phyloP scores from a whole-genome alignment of 1,139 yeast genomes.

The Zygosaccharomyces sapae region DNA sequence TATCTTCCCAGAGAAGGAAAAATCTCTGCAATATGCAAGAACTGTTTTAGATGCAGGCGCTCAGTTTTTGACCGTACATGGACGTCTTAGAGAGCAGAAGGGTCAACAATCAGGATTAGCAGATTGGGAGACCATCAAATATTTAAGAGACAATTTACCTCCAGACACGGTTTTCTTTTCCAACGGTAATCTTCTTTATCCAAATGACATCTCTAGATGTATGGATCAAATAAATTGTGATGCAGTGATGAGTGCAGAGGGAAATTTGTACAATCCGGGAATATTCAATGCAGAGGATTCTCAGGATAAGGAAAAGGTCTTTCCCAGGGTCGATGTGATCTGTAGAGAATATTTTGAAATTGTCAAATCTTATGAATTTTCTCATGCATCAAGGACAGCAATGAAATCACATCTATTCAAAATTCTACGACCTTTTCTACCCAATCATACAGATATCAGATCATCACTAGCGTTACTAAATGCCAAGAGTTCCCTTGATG shows the following conservation, averaged over 20 bases:
- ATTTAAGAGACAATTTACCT: slow-evolving; percentile 75
- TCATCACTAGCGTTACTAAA: slow-evolving; percentile 58
- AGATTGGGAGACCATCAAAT: slow-evolving; percentile 78
- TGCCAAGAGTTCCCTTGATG: slow-evolving; percentile 43
- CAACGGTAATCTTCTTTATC: slow-evolving; percentile 86
- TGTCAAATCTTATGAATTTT: slow-evolving; percentile 54
- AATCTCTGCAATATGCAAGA: slow-evolving; percentile 79
- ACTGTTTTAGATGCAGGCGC: slow-evolving; percentile 95
- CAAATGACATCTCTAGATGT: slow-evolving; percentile 73
- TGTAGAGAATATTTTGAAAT: slow-evolving; percentile 86
- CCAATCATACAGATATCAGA: slow-evolving; percentile 71
- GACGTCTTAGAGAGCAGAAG: slow-evolving; percentile 94
- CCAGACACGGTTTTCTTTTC: slow-evolving; percentile 83
- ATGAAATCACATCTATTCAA: slow-evolving; percentile 94
- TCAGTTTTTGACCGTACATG: slow-evolving; percentile 90
- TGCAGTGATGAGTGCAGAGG: slow-evolving; percentile 97
- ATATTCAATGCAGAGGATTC: slow-evolving; percentile 47
- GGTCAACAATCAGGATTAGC: slow-evolving; percentile 96
- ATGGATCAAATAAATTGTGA: slow-evolving; percentile 62
- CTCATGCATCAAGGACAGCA: slow-evolving; percentile 73
- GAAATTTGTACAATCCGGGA: slow-evolving; percentile 90
- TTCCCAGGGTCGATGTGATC: slow-evolving; percentile 80
- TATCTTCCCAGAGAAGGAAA: slow-evolving; percentile 79
- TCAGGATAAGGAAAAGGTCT: slow-evolving; percentile 58
- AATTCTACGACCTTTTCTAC: slow-evolving; percentile 71